Conservation (phyloP, 148 eudicot genomes). For the Diospyros kaki region DNA sequence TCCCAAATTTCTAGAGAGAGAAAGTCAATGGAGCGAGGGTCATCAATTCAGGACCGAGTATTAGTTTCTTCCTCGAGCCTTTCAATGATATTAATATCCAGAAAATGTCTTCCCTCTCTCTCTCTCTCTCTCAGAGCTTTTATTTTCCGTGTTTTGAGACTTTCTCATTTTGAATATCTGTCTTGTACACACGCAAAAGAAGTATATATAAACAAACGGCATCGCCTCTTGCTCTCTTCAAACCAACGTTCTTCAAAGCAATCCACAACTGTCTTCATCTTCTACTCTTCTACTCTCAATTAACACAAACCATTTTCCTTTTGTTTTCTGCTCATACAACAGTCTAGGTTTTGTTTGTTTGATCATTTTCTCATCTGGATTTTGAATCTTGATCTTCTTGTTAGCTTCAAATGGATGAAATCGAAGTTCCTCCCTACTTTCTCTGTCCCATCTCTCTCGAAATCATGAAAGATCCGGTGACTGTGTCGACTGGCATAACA, state of each 20-base stretch:
- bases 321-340: too few relatives aligned
- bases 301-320: too few relatives aligned
- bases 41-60: slow-evolving; percentile 2
- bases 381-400: background rate
- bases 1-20: slow-evolving; percentile 3
- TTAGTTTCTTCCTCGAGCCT: slow-evolving; percentile 1
- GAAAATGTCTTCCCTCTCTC: slow-evolving; percentile 23
- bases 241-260: too few relatives aligned
- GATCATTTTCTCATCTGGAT: background rate
- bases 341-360: background rate
- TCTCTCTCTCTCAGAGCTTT: background rate
- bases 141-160: slow-evolving; percentile 48
- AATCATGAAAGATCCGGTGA: slow-evolving; percentile 73
- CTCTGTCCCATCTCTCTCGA: slow-evolving; percentile 69
- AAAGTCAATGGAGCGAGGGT: slow-evolving; percentile 18
- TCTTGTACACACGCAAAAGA: background rate
- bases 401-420: slow-evolving; percentile 21
- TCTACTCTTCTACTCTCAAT: too few relatives aligned
- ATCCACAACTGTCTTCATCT: too few relatives aligned
- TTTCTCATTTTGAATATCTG: slow-evolving; percentile 13
- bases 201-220: background rate
- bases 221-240: background rate
- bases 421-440: slow-evolving; percentile 60
- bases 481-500: slow-evolving; percentile 66
- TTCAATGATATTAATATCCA: slow-evolving; percentile 13